phyloP scores from a whole-genome alignment of 352 stramenopile genomes.

The Nothophytophthora sp. region DNA sequence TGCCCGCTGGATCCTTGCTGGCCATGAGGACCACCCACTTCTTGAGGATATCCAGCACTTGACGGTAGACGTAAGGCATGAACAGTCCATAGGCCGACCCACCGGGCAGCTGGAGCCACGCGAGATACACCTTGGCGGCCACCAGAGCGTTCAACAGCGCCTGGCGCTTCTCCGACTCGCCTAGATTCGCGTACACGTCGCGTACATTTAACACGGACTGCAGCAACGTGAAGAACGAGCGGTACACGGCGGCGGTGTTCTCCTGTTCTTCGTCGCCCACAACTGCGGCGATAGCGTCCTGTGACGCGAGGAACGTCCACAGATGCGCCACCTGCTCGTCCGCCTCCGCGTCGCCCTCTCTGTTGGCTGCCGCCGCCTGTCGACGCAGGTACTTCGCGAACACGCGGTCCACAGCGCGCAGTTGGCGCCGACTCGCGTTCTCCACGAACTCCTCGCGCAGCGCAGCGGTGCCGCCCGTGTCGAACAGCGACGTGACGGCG shows the following conservation, averaged over 20 bases:
- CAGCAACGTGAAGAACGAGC: conserved; percentile 62
- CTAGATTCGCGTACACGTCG: conserved; percentile 49
- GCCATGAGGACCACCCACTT: conserved; percentile 66
- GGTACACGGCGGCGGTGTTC: conserved; percentile 47
- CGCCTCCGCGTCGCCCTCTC: neutral
- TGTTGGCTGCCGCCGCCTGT: conserved; percentile 16
- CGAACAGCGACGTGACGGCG: conserved; percentile 61
- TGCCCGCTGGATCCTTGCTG: conserved; percentile 3
- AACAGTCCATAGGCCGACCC: conserved; percentile 82
- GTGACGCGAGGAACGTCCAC: conserved; percentile 64
- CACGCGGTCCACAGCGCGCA: conserved; percentile 53
- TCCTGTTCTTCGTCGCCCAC: conserved; percentile 34
- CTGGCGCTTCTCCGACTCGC: conserved; percentile 32
- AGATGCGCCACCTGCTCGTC: conserved; percentile 28
- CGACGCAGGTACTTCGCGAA: conserved; percentile 57
- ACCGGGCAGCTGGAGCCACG: conserved; percentile 82
- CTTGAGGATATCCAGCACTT: conserved; percentile 78
- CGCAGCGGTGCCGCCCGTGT: conserved; percentile 65
- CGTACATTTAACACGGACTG: conserved; percentile 61
- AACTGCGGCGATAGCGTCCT: conserved; percentile 40
- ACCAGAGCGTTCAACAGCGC: conserved; percentile 63
- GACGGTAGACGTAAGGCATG: conserved; percentile 85
- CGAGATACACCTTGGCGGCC: conserved; percentile 75
- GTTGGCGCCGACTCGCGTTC: conserved; percentile 35
- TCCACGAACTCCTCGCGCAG: conserved; percentile 34